These are phyloP conservation scores for Spergularia azorica DNA, from an alignment of 179 eudicot genomes.

Conservation along the genomic window DNA sequence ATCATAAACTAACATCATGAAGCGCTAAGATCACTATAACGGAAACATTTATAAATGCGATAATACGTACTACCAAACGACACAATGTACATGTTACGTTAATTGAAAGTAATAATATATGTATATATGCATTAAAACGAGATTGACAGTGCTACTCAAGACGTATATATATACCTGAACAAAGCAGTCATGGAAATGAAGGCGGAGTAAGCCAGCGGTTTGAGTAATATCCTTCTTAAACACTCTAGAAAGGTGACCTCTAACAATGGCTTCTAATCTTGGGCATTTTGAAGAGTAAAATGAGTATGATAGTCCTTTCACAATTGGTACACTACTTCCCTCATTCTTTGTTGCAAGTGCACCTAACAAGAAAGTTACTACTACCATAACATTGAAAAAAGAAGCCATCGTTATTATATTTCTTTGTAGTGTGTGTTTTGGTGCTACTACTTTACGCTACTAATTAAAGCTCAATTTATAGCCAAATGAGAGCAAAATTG, in stretches of 20 bases:
- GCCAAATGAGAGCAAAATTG: background rate
- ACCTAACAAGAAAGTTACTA: conserved; percentile 7
- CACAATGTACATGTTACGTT: too few relatives aligned
- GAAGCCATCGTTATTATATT: background rate
- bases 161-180: conserved; percentile 46
- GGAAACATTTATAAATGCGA: too few relatives aligned
- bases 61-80: too few relatives aligned
- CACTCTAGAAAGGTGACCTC: conserved; percentile 52
- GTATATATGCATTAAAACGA: background rate
- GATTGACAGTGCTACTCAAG: background rate
- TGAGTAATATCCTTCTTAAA: conserved; percentile 57
- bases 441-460: background rate
- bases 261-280: conserved; percentile 45
- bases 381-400: background rate
- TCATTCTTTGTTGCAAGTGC: background rate
- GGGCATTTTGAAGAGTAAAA: conserved; percentile 45
- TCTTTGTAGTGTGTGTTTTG: background rate
- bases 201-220: conserved; percentile 74
- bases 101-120: background rate
- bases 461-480: conserved; percentile 13
- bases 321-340: conserved; percentile 13
- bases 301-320: conserved; percentile 21
- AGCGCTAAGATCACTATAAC: too few relatives aligned
- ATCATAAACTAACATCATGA: too few relatives aligned
- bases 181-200: conserved; percentile 81